Evolutionary conservation across 805 yeast genomes (phyloP).

Genomic region (Tetrapisispora arboricola): DNA sequence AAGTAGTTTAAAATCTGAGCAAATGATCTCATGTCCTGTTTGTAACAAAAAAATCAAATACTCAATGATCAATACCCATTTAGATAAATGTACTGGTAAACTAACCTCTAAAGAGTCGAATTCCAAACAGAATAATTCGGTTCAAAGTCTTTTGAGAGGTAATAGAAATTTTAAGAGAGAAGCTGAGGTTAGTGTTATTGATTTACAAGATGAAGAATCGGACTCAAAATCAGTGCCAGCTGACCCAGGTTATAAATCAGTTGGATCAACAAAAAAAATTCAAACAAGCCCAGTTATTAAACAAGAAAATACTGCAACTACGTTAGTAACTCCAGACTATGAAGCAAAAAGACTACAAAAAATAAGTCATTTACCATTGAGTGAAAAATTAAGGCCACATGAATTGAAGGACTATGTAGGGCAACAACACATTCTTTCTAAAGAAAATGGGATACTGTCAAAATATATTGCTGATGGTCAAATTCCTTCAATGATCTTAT

Average conservation of each 20-base stretch:
- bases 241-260: neutral
- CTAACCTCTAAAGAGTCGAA: neutral
- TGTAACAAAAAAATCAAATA: conserved; percentile 21
- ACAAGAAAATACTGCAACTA: neutral
- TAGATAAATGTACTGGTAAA: conserved; percentile 19
- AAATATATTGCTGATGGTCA: conserved; percentile 52
- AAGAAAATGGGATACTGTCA: conserved; percentile 47
- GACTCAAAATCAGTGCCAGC: neutral
- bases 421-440: conserved; percentile 66
- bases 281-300: conserved; percentile 3
- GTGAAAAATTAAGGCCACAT: conserved; percentile 77
- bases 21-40: conserved; percentile 25
- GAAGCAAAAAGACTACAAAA: conserved; percentile 21
- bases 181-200: neutral
- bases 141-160: conserved; percentile 11
- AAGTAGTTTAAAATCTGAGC: conserved; percentile 8
- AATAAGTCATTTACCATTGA: conserved; percentile 39
- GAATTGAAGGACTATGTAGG: conserved; percentile 67
- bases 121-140: conserved; percentile 9
- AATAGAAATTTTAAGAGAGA: neutral
- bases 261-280: neutral
- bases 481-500: conserved; percentile 76
- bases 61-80: conserved; percentile 21
- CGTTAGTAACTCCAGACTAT: conserved; percentile 4
- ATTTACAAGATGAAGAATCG: neutral